These are phyloP conservation scores for Cyberlindnera mrakii DNA, from an alignment of 805 yeast genomes.

Conservation along the genomic window DNA sequence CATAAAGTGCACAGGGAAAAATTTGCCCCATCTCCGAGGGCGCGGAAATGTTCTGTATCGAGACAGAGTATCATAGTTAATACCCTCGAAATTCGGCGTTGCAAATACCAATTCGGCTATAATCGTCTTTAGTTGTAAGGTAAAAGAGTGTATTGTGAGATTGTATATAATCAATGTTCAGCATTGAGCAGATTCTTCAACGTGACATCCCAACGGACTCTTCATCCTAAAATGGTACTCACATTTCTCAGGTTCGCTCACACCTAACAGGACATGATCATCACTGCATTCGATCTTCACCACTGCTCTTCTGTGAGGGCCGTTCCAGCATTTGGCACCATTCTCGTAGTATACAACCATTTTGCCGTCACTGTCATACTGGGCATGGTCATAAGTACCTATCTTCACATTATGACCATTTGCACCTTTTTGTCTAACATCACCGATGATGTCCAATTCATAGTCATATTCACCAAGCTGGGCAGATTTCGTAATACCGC, in stretches of 20 bases:
- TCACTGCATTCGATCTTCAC: conserved; percentile 66
- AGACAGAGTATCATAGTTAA: neutral
- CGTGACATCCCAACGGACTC: conserved; percentile 37
- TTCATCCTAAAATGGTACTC: conserved; percentile 51
- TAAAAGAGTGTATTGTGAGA: too few species aligned
- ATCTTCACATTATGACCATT: conserved; percentile 40
- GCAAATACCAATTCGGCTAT: too few species aligned
- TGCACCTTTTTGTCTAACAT: conserved; percentile 50
- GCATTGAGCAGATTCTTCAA: neutral
- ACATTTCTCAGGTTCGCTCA: conserved; percentile 87
- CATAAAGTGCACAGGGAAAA: neutral
- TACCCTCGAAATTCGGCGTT: neutral
- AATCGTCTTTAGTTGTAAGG: too few species aligned
- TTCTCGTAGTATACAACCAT: conserved; percentile 36
- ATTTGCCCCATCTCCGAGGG: conserved; percentile 2
- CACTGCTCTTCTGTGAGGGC: conserved; percentile 71
- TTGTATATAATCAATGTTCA: too few species aligned
- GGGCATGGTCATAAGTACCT: conserved; percentile 35
- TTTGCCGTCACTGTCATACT: conserved; percentile 27
- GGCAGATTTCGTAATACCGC: conserved; percentile 39
- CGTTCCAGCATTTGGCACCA: conserved; percentile 93
- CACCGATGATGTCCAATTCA: conserved; percentile 50
- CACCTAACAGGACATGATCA: conserved; percentile 47
- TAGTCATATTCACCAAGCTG: conserved; percentile 69
- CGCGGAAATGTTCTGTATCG: neutral